phyloP scores from a whole-genome alignment of 2,329 filamentous ascomycete genomes.

The Ophiostoma quercus region DNA sequence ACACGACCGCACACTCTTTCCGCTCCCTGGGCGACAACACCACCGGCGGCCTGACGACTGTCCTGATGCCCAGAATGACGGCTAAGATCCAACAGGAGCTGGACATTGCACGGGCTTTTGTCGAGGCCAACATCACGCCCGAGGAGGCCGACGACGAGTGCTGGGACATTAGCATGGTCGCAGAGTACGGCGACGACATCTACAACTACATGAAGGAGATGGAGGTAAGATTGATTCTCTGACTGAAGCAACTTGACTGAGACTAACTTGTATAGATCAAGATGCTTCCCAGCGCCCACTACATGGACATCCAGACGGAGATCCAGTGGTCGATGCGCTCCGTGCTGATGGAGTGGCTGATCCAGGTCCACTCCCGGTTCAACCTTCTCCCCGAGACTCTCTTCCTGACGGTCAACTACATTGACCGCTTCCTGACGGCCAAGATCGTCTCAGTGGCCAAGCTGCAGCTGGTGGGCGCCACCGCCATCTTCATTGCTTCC shows the following conservation, averaged over 20 bases:
- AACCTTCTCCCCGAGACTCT: conserved; percentile 86
- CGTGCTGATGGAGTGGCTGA: conserved; percentile 95
- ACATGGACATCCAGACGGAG: conserved; percentile 97
- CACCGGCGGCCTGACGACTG: conserved; percentile 45
- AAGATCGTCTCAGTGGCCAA: conserved; percentile 95
- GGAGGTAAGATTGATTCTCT: conserved; percentile 46
- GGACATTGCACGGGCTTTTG: conserved; percentile 56
- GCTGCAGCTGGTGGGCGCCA: conserved; percentile 91
- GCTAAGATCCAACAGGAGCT: conserved; percentile 68
- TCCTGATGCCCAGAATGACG: conserved; percentile 69
- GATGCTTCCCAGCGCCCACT: conserved; percentile 76
- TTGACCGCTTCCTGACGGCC: conserved; percentile 89
- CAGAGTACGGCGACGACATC: conserved; percentile 93
- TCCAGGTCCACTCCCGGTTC: conserved; percentile 93
- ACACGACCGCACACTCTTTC: conserved; percentile 70
- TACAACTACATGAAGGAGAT: conserved; percentile 86
- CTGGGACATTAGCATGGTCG: conserved; percentile 96
- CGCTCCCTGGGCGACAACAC: conserved; percentile 65
- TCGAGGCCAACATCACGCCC: conserved; percentile 58
- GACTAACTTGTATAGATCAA: conserved; percentile 23
- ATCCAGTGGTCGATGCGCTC: conserved; percentile 99
- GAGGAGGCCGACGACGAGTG: conserved; percentile 83
- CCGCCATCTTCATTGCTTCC: conserved; percentile 88
- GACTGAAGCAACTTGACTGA: too few species aligned
- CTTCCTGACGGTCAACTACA: conserved; percentile 92